Conservation (phyloP, 2,329 filamentous ascomycete genomes). For the Aspergillus hiratsukae region DNA sequence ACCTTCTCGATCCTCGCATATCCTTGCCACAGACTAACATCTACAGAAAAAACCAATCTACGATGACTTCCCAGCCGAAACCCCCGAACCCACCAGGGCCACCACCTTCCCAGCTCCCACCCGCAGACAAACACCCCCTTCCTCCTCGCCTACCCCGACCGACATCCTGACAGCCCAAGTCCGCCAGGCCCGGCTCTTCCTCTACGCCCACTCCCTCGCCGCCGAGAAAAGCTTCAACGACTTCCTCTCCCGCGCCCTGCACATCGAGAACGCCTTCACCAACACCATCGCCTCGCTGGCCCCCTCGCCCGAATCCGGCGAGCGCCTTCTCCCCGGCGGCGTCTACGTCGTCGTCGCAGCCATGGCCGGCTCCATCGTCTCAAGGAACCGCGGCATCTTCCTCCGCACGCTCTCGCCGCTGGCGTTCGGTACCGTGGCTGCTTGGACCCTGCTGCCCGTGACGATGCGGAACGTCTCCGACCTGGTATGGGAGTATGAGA, state of each 20-base stretch:
- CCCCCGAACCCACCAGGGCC: slow-evolving; percentile 19
- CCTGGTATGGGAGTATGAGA: slow-evolving; percentile 87
- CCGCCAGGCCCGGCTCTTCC: slow-evolving; percentile 70
- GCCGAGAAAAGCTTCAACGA: slow-evolving; percentile 81
- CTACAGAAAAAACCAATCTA: slow-evolving; percentile 43
- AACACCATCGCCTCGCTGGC: slow-evolving; percentile 83
- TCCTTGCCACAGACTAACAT: too few species aligned
- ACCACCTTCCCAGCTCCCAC: not conserved
- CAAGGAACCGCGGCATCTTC: slow-evolving; percentile 80
- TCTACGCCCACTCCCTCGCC: slow-evolving; percentile 69
- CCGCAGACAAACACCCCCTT: slow-evolving; percentile 12
- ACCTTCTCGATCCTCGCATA: too few species aligned
- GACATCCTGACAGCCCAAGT: slow-evolving; percentile 84
- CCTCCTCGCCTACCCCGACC: slow-evolving; percentile 67
- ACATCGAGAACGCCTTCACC: slow-evolving; percentile 85
- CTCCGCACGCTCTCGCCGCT: slow-evolving; percentile 73
- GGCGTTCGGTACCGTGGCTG: slow-evolving; percentile 74
- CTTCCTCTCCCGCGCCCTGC: slow-evolving; percentile 73
- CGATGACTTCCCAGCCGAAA: slow-evolving; percentile 35
- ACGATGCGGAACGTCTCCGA: slow-evolving; percentile 87
- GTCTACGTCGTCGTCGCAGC: slow-evolving; percentile 90
- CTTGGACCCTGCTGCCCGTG: slow-evolving; percentile 78
- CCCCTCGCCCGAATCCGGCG: slow-evolving; percentile 76
- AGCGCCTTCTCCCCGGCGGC: slow-evolving; percentile 81
- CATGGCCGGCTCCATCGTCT: slow-evolving; percentile 91